These are phyloP conservation scores for Leptographium lundbergii DNA, from an alignment of 2,329 filamentous ascomycete species.

Conservation along the genomic window DNA sequence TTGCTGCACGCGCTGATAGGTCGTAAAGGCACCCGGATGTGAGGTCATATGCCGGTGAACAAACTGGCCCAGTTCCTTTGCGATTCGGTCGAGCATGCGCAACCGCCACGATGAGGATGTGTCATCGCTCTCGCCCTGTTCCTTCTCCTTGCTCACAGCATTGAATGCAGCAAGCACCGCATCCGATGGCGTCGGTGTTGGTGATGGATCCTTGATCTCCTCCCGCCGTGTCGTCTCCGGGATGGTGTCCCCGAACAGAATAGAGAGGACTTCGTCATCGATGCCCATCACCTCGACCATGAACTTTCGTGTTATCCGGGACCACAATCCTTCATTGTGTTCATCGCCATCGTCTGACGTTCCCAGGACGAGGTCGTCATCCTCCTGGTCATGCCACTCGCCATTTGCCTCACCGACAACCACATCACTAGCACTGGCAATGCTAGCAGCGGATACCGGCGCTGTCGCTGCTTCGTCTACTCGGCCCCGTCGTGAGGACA, in stretches of 20 bases:
- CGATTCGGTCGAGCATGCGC: conserved; percentile 69
- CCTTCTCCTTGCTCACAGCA: conserved; percentile 11
- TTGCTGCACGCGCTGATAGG: conserved; percentile 56
- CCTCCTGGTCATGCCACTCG: conserved; percentile 40
- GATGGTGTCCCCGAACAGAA: conserved; percentile 75
- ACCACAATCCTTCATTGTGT: conserved; percentile 56
- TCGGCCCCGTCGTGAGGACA: conserved; percentile 22
- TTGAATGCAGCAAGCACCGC: conserved; percentile 10
- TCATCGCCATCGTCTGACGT: conserved; percentile 17
- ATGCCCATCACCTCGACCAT: conserved; percentile 85
- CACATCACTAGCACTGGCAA: not conserved
- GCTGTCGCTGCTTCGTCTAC: not conserved
- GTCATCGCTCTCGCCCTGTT: conserved; percentile 19
- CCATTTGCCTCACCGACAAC: conserved; percentile 9
- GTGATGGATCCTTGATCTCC: conserved; percentile 22
- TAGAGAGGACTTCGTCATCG: conserved; percentile 70
- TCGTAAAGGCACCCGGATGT: conserved; percentile 79
- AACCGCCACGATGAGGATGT: conserved; percentile 50
- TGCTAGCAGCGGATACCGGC: not conserved
- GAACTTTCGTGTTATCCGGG: conserved; percentile 69
- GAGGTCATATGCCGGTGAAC: conserved; percentile 67
- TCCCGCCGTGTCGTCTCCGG: conserved; percentile 30
- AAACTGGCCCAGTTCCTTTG: conserved; percentile 72
- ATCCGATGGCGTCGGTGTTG: conserved; percentile 32
- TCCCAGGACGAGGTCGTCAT: conserved; percentile 17